Base-by-base conservation (phyloP, 495 filamentous ascomycete species). In the Hypoxylon crocopeplum region DNA sequence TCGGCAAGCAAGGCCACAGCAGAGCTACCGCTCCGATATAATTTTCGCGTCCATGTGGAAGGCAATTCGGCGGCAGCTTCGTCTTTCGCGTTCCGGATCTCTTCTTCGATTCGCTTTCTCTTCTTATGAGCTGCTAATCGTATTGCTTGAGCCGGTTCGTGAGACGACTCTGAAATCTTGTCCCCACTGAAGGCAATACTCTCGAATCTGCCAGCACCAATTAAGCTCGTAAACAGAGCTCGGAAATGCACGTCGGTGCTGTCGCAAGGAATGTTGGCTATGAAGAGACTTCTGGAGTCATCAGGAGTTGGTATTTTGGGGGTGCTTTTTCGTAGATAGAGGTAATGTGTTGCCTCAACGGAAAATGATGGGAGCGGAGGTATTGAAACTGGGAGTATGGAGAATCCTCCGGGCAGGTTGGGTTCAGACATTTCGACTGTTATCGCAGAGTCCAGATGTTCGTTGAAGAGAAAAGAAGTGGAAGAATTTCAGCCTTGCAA, bases 261-360 rank as follows among this genome's bases (percentile, higher is more conserved):
- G 72, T 97, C 93, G 62, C 92, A 77, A 27, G 94, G 95, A 5
- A 93, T 68, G 69, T 98, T 98, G 56, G 92, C 87, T 17, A 93
- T 66, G 75, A 96, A 98, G 19, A 98, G 81, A 39, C 88, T 89
- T 53, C 91, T 86, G 17, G 82, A 69, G 65, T 92, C 85, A 65
- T 88, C 80, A 13, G 84, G 77, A 8, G 88, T 87, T 12, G 90
- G 86, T 19, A 92, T 80, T 64, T 86, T 89, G 50, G 88, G 92
- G 36, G 86, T 81, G 69, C 97, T 91, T 24, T 83, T 84, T 49
- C 88, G 89, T 45, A 97, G 72, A 74, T 97, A 97, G 69, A 98
- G 79, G 76, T 91, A 90, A 75, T 98, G 94, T 40, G 79, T 84
- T 54, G 80, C 82, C n/a, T 79, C 59, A 13, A 77, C 67, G 5